Conservation (phyloP, 345 rosid species). For the Eucalyptus rudis region DNA sequence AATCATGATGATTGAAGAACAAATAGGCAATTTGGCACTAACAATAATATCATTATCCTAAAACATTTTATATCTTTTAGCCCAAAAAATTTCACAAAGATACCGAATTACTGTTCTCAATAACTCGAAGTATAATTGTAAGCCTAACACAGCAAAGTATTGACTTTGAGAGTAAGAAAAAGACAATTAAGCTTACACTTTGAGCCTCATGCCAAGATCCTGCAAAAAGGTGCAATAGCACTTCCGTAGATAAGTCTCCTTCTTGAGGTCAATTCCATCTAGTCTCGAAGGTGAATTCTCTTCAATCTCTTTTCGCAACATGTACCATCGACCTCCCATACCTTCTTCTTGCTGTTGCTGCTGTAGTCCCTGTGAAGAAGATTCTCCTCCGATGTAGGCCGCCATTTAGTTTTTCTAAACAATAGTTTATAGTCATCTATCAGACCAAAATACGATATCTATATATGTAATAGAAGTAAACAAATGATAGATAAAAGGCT, state of each 20-base stretch:
- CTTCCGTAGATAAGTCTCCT: constrained; percentile 86
- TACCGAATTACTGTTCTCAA: background rate
- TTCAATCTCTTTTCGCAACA: constrained; percentile 81
- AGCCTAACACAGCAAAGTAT: background rate
- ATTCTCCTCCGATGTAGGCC: background rate
- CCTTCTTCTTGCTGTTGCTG: background rate
- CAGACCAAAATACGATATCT: background rate
- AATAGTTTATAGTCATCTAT: background rate
- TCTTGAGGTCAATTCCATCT: constrained; percentile 91
- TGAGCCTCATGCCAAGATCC: constrained; percentile 96
- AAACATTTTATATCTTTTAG: background rate
- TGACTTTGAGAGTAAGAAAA: background rate
- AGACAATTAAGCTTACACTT: constrained; percentile 57
- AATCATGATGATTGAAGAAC: background rate
- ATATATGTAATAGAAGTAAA: background rate
- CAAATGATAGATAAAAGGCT: background rate
- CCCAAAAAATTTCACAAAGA: background rate
- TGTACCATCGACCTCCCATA: constrained; percentile 59
- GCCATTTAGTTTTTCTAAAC: background rate
- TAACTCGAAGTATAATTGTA: background rate
- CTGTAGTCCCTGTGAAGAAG: background rate
- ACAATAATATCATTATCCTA: background rate
- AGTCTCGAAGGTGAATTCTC: constrained; percentile 84
- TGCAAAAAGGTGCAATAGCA: constrained; percentile 96
- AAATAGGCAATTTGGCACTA: background rate